Conservation (phyloP, 495 filamentous ascomycete species). For the Penicillium lividum region DNA sequence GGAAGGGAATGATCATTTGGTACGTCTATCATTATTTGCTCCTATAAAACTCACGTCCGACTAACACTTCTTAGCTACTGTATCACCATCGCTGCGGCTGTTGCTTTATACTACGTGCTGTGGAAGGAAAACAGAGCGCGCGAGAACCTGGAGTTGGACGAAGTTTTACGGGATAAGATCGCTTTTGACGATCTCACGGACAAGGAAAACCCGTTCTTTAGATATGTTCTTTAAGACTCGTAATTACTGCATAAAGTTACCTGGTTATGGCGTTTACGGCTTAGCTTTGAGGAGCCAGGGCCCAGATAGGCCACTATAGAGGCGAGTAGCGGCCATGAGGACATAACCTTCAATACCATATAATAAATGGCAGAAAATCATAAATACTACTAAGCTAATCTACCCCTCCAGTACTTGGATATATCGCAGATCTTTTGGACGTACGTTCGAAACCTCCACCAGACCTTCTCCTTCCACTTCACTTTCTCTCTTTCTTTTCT, state of each 20-base stretch:
- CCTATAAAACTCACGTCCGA: constrained; percentile 7
- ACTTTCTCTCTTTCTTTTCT: no score
- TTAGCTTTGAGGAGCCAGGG: no score
- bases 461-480: no score
- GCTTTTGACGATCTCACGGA: constrained; percentile 77
- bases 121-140: constrained; percentile 56
- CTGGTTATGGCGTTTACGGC: no score
- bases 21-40: constrained; percentile 31
- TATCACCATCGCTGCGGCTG: constrained; percentile 61
- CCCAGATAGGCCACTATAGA: no score
- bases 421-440: no score
- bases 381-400: no score
- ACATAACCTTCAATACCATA: no score
- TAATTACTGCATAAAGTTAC: not conserved
- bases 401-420: no score
- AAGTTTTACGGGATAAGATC: constrained; percentile 60
- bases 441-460: no score
- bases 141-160: constrained; percentile 50
- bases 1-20: constrained; percentile 72
- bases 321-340: no score
- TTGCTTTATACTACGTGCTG: constrained; percentile 57
- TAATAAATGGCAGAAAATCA: no score
- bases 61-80: constrained; percentile 53
- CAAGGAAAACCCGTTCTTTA: constrained; percentile 72
- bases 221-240: constrained; percentile 61